Percentiles rank a stretch among this genome's conserved stretches.
These are phyloP conservation scores for Diutina sp. DNA, from an alignment of 1,139 yeast species.

Conservation along the genomic window DNA sequence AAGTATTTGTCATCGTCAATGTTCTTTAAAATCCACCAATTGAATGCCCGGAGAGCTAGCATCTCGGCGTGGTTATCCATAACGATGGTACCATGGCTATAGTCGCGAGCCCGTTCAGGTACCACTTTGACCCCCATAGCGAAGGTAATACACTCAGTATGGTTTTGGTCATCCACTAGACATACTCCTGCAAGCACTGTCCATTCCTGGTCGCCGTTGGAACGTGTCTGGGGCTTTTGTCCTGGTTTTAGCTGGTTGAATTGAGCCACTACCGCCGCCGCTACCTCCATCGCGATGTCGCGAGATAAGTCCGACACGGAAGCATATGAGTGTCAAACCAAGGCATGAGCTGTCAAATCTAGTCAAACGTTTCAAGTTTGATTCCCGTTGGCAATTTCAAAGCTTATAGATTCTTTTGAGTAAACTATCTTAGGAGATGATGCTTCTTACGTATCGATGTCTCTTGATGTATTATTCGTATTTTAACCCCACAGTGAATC, in stretches of 20 bases:
- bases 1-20: slow-evolving; percentile 3
- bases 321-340: too few relatives aligned
- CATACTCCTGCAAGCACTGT: slow-evolving; percentile 58
- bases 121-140: slow-evolving; percentile 78
- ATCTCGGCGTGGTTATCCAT: slow-evolving; percentile 92
- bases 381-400: too few relatives aligned
- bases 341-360: too few relatives aligned
- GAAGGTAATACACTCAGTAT: slow-evolving; percentile 21
- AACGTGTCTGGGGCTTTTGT: slow-evolving; percentile 42
- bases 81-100: slow-evolving; percentile 44
- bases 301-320: not conserved
- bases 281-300: not conserved
- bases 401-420: too few relatives aligned
- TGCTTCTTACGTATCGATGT: too few relatives aligned
- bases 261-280: not conserved
- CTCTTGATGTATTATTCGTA: too few relatives aligned
- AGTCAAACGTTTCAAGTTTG: too few relatives aligned
- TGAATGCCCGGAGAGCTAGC: slow-evolving; percentile 56
- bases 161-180: slow-evolving; percentile 31
- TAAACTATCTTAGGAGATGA: too few relatives aligned
- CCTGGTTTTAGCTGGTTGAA: not conserved
- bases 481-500: too few relatives aligned
- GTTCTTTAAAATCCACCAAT: slow-evolving; percentile 20
- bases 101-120: slow-evolving; percentile 36
- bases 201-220: slow-evolving; percentile 68